These are phyloP conservation scores for Geotrichum cucujoidarum DNA, from an alignment of 1,139 yeast species.

Conservation along the genomic window DNA sequence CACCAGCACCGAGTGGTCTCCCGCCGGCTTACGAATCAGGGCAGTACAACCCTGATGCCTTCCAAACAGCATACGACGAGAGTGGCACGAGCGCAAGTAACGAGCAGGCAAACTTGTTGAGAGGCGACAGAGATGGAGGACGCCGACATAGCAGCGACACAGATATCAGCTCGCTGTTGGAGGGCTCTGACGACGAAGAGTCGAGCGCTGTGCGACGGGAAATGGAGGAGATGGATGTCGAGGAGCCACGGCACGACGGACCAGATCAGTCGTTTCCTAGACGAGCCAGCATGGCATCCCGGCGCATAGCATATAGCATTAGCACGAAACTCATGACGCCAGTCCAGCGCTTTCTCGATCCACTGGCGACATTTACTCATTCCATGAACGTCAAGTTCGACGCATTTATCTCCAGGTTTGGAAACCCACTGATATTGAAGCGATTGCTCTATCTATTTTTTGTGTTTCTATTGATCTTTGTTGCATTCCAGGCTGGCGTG, in stretches of 20 bases:
- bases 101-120: no score
- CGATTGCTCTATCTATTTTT: constrained; percentile 65
- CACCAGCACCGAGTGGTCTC: neutral
- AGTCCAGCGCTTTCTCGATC: constrained; percentile 53
- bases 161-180: constrained; percentile 11
- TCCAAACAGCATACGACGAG: constrained; percentile 2
- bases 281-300: constrained; percentile 29
- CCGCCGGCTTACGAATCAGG: constrained; percentile 7
- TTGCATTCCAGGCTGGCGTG: constrained; percentile 53
- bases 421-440: constrained; percentile 81
- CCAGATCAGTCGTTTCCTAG: constrained; percentile 23
- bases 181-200: constrained; percentile 15
- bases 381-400: constrained; percentile 49
- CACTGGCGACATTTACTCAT: constrained; percentile 57
- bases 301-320: constrained; percentile 37
- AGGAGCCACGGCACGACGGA: constrained; percentile 32
- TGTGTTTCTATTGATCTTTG: constrained; percentile 53
- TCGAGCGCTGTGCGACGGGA: constrained; percentile 24
- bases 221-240: constrained; percentile 43
- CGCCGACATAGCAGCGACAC: constrained; percentile 1
- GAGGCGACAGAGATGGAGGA: no score
- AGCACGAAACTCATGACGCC: constrained; percentile 49
- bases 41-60: neutral
- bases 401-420: constrained; percentile 53
- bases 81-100: no score